Conservation (phyloP, 495 filamentous ascomycete genomes). For the Melanomma pulvis-pyrius region DNA sequence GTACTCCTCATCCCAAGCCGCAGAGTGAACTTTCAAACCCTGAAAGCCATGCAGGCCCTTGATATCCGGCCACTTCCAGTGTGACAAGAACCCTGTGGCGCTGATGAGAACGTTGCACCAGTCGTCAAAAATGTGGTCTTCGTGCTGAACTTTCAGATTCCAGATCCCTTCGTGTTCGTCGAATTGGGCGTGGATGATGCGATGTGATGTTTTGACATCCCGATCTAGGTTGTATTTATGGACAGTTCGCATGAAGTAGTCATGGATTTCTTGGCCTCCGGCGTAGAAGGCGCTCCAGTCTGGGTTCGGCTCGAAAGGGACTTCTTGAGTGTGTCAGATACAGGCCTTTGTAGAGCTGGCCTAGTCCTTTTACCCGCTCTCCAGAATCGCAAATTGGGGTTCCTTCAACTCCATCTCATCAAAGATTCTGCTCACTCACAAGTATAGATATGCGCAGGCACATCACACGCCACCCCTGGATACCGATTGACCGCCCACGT, state of each 20-base stretch:
- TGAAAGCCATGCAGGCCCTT: constrained; percentile 29
- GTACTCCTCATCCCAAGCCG: constrained; percentile 23
- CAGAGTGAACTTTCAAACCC: constrained; percentile 25
- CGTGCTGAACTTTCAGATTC: constrained; percentile 21
- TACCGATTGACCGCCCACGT: constrained; percentile 7
- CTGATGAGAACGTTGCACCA: constrained; percentile 28
- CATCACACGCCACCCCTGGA: constrained; percentile 4
- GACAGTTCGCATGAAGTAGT: constrained; percentile 40
- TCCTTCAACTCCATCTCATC: neutral
- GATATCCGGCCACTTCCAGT: constrained; percentile 34
- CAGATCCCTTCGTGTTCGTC: constrained; percentile 8
- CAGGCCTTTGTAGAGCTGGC: constrained; percentile 6
- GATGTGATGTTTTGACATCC: constrained; percentile 32
- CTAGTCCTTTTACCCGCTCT: too few relatives aligned
- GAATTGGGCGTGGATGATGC: neutral
- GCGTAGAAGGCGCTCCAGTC: constrained; percentile 42
- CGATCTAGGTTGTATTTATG: constrained; percentile 42
- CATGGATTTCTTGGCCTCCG: constrained; percentile 36
- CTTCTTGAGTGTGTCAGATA: constrained; percentile 38
- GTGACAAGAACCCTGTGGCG: constrained; percentile 31
- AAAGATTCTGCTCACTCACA: neutral
- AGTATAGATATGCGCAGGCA: constrained; percentile 1
- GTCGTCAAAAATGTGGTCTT: constrained; percentile 11
- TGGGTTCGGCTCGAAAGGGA: constrained; percentile 44
- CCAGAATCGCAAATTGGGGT: too few relatives aligned